Evolutionary conservation across 768 basidiomycete genomes (phyloP).

Genomic region (Hydnomerulius pinastri): DNA sequence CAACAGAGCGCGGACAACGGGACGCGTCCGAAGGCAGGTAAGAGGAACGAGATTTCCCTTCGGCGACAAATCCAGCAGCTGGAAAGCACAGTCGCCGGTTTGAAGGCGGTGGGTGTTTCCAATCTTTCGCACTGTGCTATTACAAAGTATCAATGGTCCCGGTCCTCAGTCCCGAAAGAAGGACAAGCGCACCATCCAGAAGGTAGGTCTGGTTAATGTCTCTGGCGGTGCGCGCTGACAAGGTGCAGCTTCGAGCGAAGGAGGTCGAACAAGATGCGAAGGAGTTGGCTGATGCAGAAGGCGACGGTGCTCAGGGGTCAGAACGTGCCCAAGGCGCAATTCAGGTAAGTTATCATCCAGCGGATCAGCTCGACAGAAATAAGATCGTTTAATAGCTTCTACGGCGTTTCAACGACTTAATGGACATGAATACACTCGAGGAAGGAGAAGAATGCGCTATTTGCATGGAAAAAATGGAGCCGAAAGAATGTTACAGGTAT

Average conservation of each 20-base stretch:
- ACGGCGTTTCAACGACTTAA: conserved; percentile 14
- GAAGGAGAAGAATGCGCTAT: conserved; percentile 22
- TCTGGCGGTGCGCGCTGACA: neutral
- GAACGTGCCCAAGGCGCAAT: conserved; percentile 13
- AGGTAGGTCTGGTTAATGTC: conserved; percentile 5
- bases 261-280: conserved; percentile 18
- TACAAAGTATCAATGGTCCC: neutral
- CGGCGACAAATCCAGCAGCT: conserved; percentile 11
- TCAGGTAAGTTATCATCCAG: neutral
- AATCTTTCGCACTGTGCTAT: neutral
- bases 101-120: conserved; percentile 7
- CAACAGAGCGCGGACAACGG: neutral
- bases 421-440: conserved; percentile 23
- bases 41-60: neutral
- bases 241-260: conserved; percentile 12
- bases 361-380: no score
- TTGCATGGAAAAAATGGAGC: conserved; percentile 19
- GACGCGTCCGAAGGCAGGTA: neutral
- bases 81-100: conserved; percentile 3
- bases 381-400: no score
- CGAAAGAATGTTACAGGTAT: conserved; percentile 21
- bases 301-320: neutral
- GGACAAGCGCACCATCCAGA: conserved; percentile 16
- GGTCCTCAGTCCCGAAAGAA: conserved; percentile 12
- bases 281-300: conserved; percentile 8